Evolutionary conservation across 305 asterid species (phyloP).

Genomic region (Fraxinus sp.): DNA sequence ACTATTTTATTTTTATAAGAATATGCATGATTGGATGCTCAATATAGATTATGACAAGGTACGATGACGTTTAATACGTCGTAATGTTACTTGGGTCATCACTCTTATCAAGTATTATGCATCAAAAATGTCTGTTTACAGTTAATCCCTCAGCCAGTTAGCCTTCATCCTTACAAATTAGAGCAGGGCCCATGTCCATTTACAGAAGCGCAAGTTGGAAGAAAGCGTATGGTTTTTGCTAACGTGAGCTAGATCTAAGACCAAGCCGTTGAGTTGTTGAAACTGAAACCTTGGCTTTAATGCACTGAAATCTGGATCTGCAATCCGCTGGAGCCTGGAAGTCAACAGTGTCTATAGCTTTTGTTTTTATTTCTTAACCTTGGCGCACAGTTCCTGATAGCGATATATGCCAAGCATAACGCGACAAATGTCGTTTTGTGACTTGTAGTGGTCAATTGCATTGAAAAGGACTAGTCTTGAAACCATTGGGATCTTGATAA

Average conservation of each 20-base stretch:
- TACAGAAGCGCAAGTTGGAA: background rate
- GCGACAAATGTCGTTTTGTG: slow-evolving; percentile 23
- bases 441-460: slow-evolving; percentile 23
- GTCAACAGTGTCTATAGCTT: slow-evolving; percentile 44
- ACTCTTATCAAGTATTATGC: background rate
- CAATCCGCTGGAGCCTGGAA: slow-evolving; percentile 14
- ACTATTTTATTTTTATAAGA: background rate
- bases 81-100: background rate
- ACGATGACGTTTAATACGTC: background rate
- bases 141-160: background rate
- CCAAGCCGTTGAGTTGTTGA: slow-evolving; percentile 62
- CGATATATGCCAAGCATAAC: slow-evolving; percentile 10
- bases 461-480: slow-evolving; percentile 39
- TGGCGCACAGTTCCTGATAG: slow-evolving; percentile 31
- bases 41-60: background rate
- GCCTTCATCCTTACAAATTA: background rate
- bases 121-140: background rate
- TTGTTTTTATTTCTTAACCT: slow-evolving; percentile 9
- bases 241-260: slow-evolving; percentile 26
- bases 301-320: slow-evolving; percentile 33
- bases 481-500: background rate
- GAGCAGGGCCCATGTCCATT: background rate
- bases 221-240: slow-evolving; percentile 18
- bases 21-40: background rate
- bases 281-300: slow-evolving; percentile 45